Evolutionary conservation across 1,284 basidiomycete species (phyloP).

Genomic region (Coriolopsis trogii): DNA sequence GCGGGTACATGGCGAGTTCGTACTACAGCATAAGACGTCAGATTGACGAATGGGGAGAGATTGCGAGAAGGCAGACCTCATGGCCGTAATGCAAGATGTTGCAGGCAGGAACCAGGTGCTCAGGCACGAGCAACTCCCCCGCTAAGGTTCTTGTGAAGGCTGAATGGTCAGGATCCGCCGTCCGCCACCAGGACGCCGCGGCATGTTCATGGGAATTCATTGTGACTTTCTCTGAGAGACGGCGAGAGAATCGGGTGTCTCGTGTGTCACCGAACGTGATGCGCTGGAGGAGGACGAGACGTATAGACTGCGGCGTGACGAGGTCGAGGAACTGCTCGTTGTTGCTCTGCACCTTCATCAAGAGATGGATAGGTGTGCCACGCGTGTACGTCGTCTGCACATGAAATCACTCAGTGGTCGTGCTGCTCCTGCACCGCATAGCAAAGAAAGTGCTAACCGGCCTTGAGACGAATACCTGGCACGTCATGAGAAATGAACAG

Average conservation of each 20-base stretch:
- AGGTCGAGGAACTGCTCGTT: constrained; percentile 29
- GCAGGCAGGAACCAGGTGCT: constrained; percentile 20
- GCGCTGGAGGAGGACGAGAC: constrained; percentile 20
- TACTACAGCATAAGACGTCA: constrained; percentile 15
- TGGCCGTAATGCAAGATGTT: constrained; percentile 25
- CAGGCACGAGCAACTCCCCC: constrained; percentile 24
- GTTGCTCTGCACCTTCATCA: constrained; percentile 14
- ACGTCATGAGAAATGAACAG: background rate
- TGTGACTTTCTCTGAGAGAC: constrained; percentile 6
- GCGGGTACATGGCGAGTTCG: constrained; percentile 17
- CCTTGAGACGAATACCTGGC: constrained; percentile 25
- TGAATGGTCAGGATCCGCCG: background rate
- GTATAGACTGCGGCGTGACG: constrained; percentile 16
- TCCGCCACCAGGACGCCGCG: constrained; percentile 22
- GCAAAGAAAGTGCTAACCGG: constrained; percentile 21
- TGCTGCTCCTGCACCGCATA: background rate
- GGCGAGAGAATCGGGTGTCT: constrained; percentile 15
- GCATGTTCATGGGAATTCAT: constrained; percentile 15
- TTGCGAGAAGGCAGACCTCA: constrained; percentile 16
- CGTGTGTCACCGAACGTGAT: constrained; percentile 16
- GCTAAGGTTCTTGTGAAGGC: constrained; percentile 7
- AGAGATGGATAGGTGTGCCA: constrained; percentile 26
- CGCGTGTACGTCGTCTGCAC: constrained; percentile 27
- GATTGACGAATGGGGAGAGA: background rate
- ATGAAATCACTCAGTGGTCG: background rate